phyloP scores from a whole-genome alignment of 2,329 filamentous ascomycete species.

The Colletotrichum gloeosporioides region DNA sequence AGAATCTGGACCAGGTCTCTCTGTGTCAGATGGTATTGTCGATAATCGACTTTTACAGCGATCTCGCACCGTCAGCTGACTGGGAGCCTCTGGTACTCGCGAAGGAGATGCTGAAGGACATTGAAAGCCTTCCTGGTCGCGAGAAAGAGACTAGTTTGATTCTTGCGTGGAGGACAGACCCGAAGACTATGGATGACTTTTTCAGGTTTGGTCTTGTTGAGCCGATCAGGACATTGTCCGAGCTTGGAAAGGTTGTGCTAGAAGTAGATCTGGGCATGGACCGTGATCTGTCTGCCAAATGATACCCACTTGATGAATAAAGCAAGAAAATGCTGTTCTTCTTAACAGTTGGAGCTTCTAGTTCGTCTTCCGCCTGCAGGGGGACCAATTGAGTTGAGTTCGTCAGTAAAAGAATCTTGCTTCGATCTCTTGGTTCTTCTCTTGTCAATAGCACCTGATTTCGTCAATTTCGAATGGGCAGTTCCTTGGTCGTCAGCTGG shows the following conservation, averaged over 20 bases:
- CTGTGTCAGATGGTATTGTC: conserved; percentile 58
- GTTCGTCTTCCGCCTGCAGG: neutral
- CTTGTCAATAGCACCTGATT: neutral
- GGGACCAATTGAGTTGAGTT: neutral
- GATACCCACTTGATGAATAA: neutral
- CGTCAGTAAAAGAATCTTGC: neutral
- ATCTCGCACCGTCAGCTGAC: conserved; percentile 45
- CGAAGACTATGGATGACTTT: conserved; percentile 43
- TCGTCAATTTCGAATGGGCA: neutral
- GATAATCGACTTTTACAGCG: conserved; percentile 49
- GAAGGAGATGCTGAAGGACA: conserved; percentile 52
- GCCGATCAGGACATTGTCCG: conserved; percentile 52
- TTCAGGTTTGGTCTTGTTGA: conserved; percentile 55
- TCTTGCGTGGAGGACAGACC: conserved; percentile 47
- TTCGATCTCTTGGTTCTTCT: neutral
- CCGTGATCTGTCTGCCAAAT: neutral
- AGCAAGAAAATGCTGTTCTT: neutral
- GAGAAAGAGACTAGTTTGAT: conserved; percentile 50
- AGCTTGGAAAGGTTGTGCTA: conserved; percentile 50
- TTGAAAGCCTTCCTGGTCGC: conserved; percentile 51
- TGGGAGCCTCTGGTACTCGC: conserved; percentile 53
- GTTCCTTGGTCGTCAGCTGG: neutral
- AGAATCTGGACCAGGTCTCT: conserved; percentile 55
- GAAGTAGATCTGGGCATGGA: conserved; percentile 40
- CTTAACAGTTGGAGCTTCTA: neutral